phyloP scores from a whole-genome alignment of 352 stramenopile species.

The Phytophthora hibernalis region DNA sequence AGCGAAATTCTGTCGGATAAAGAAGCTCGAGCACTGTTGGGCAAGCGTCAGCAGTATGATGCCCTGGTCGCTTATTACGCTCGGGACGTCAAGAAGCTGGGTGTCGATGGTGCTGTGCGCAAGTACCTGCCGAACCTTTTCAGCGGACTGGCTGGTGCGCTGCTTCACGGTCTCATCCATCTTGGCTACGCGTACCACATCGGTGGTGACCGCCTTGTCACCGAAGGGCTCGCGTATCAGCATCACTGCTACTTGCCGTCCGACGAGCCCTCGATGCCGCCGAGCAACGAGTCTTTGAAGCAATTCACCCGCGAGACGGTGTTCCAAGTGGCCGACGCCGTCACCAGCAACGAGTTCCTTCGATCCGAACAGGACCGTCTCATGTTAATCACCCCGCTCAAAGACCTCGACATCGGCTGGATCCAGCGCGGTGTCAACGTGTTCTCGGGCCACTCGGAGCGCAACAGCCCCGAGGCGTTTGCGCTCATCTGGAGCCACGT shows the following conservation, averaged over 20 bases:
- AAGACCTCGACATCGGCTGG: slow-evolving; percentile 39
- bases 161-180: slow-evolving; percentile 56
- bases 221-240: slow-evolving; percentile 48
- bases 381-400: slow-evolving; percentile 24
- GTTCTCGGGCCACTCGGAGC: slow-evolving; percentile 35
- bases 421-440: slow-evolving; percentile 43
- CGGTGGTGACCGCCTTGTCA: slow-evolving; percentile 39
- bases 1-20: slow-evolving; percentile 26
- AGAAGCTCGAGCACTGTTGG: slow-evolving; percentile 29
- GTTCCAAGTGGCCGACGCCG: slow-evolving; percentile 20
- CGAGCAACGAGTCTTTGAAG: slow-evolving; percentile 16
- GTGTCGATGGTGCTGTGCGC: slow-evolving; percentile 37
- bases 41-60: slow-evolving; percentile 41
- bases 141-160: slow-evolving; percentile 40
- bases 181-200: slow-evolving; percentile 51
- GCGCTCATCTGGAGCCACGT: slow-evolving; percentile 33
- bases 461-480: slow-evolving; percentile 36
- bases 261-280: slow-evolving; percentile 28
- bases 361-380: slow-evolving; percentile 33
- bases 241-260: slow-evolving; percentile 48
- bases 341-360: slow-evolving; percentile 39
- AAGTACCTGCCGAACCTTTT: slow-evolving; percentile 42
- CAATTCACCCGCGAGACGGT: slow-evolving; percentile 36
- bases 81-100: slow-evolving; percentile 34
- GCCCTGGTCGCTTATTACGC: slow-evolving; percentile 39